Evolutionary conservation across 805 yeast species (phyloP).

Genomic region (Yarrowia sp.): DNA sequence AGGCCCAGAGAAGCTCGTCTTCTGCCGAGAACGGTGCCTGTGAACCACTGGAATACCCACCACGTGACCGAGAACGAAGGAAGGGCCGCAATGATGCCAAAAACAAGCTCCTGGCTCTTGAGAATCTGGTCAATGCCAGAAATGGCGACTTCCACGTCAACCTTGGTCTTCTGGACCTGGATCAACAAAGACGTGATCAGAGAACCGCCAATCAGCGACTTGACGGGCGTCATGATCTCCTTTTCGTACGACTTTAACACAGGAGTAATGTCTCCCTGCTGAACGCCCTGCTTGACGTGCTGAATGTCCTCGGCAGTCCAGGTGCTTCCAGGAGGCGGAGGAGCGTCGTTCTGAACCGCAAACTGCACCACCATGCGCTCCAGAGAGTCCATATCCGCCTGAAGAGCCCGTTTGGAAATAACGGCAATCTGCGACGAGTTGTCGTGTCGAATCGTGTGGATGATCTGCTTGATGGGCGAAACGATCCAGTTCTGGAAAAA

Average conservation of each 20-base stretch:
- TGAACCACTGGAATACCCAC: conserved; percentile 34
- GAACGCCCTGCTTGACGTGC: conserved; percentile 50
- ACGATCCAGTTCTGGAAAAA: conserved; percentile 82
- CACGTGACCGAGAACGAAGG: conserved; percentile 58
- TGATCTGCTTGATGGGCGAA: conserved; percentile 66
- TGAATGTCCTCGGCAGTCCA: conserved; percentile 19
- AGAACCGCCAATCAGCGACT: conserved; percentile 62
- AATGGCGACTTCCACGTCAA: conserved; percentile 88
- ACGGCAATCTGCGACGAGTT: conserved; percentile 69
- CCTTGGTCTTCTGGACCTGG: conserved; percentile 94
- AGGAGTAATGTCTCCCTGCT: conserved; percentile 73
- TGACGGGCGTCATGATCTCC: conserved; percentile 68
- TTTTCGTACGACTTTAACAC: conserved; percentile 78
- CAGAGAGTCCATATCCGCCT: conserved; percentile 73
- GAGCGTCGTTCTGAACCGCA: conserved; percentile 42
- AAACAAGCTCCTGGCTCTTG: conserved; percentile 89
- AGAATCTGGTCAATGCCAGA: conserved; percentile 86
- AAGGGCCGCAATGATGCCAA: conserved; percentile 84
- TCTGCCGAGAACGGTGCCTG: conserved; percentile 31
- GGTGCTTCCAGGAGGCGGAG: neutral
- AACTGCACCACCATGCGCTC: conserved; percentile 86
- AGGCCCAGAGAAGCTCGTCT: conserved; percentile 28
- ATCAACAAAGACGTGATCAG: conserved; percentile 75
- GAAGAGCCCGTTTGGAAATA: conserved; percentile 73
- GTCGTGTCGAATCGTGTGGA: conserved; percentile 82